Evolutionary conservation across 495 filamentous ascomycete species (phyloP), one percentile per base, ranked within the genome.

Genomic region (Peziza echinospora): DNA sequence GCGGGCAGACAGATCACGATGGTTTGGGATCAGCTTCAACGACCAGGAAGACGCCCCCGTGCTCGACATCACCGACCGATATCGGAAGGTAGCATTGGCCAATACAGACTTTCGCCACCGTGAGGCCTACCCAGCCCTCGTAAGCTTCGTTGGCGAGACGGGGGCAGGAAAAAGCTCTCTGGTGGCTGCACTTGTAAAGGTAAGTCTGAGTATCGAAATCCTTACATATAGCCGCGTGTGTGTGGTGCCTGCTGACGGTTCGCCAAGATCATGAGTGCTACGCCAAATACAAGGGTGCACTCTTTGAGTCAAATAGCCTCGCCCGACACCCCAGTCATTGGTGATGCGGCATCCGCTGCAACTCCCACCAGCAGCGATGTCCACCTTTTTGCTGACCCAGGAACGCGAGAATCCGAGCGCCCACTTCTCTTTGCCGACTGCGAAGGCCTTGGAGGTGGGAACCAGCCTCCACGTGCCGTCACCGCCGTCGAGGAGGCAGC

Each of bases 331-430:
- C 64, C 63, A 0, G 58, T 59, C 5, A 51, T 26, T 60, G 43
- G 41, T 60, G 63, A 40, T 64, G 9, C 21, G 6, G 40, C 7
- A 42, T 8, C 8, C 7, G 7, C 69, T 22, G 60, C 64, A 24
- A 50, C 66, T n/a, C 69, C 75, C 0, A 77, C 73, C 5, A 75
- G 73, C 5, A 74, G 64, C 9, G 71, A 76, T 52, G 75, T 79
- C 21, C 75, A 80, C 58, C 62, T 79, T 10, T 80, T 78, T 45
- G 57, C 66, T 0, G 75, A 80, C 54, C 73, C 73, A 0, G 59
- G 60, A 16, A 72, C 68, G 0, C 64, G 65, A 26, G 53, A 56
- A 9, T 54, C 59, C 11, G 43, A 55, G 10, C 37, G 54, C 16
- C 55, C 55, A 5, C 46, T 58, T 26, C 56, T 55, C 24, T 58